A percentile compares a stretch with the other conserved stretches of the same genome.
These are phyloP conservation scores for Blastocystis sp. DNA, from an alignment of 352 stramenopile species.

Conservation along the genomic window DNA sequence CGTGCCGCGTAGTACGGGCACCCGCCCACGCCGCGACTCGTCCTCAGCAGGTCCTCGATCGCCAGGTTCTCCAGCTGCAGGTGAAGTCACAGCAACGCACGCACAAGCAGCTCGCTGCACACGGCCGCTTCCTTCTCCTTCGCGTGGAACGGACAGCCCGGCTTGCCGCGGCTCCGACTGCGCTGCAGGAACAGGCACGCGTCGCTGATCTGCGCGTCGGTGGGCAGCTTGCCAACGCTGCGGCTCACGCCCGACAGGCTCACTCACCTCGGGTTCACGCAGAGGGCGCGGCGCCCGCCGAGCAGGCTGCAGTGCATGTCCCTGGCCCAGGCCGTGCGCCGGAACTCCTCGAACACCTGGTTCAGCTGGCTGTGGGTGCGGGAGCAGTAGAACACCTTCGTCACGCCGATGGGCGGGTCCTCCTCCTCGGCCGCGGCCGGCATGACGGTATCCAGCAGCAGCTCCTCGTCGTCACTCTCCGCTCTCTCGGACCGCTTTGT, in stretches of 20 bases:
- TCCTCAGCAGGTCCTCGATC: conserved; percentile 89
- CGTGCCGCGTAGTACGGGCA: conserved; percentile 95
- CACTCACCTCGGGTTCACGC: conserved; percentile 76
- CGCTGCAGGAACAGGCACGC: conserved; percentile 78
- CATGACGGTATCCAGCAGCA: conserved; percentile 43
- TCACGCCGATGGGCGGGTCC: conserved; percentile 39
- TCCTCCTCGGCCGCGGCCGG: not conserved
- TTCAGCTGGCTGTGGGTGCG: conserved; percentile 81
- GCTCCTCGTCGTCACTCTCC: conserved; percentile 10
- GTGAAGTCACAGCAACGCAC: conserved; percentile 55
- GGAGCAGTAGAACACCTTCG: conserved; percentile 76
- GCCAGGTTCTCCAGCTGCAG: conserved; percentile 74
- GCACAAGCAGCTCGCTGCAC: conserved; percentile 66
- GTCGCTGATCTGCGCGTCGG: conserved; percentile 77
- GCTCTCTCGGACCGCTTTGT: not conserved
- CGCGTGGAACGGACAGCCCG: conserved; percentile 25
- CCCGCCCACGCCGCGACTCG: conserved; percentile 84
- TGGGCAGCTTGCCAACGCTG: conserved; percentile 57
- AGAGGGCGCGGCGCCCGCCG: conserved; percentile 77
- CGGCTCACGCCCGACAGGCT: not conserved
- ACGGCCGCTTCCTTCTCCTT: conserved; percentile 12
- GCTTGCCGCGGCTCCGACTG: conserved; percentile 9
- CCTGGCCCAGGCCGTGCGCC: conserved; percentile 75
- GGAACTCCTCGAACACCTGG: conserved; percentile 80
- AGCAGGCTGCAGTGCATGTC: conserved; percentile 76